Percentiles rank a stretch among this genome's conserved stretches.
Evolutionary conservation across 805 yeast species (phyloP).

Genomic region (Maudiozyma bulderi): DNA sequence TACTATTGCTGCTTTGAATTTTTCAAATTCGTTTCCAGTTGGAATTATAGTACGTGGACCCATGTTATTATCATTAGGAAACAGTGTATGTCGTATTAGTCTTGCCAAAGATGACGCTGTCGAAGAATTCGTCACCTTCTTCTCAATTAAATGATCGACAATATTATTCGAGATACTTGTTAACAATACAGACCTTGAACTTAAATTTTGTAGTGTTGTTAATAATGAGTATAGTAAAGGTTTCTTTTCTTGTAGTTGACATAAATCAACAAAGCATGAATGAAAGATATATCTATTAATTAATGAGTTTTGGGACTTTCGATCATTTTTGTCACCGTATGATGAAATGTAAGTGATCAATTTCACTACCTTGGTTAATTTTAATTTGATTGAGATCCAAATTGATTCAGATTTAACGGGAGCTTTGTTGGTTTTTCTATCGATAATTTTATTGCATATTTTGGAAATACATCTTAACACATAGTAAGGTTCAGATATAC

Average conservation of each 20-base stretch:
- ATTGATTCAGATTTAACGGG: not conserved
- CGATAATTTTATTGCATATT: constrained; percentile 4
- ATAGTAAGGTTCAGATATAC: constrained; percentile 21
- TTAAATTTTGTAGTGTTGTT: constrained; percentile 11
- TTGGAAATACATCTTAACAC: constrained; percentile 13
- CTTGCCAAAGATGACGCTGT: not conserved
- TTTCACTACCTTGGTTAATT: not conserved
- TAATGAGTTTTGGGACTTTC: not conserved
- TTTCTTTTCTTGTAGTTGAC: constrained; percentile 15
- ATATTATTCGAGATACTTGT: constrained; percentile 2
- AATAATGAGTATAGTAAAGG: constrained; percentile 27
- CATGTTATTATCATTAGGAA: constrained; percentile 42
- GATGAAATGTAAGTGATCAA: constrained; percentile 1
- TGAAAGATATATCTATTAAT: constrained; percentile 12
- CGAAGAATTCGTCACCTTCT: constrained; percentile 23
- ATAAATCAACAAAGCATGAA: constrained; percentile 11
- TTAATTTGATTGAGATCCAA: not conserved
- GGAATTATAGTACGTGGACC: constrained; percentile 41
- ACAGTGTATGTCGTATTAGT: not conserved
- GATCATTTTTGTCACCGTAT: not conserved
- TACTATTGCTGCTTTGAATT: constrained; percentile 22
- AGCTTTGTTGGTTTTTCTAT: not conserved
- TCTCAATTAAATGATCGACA: constrained; percentile 26
- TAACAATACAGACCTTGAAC: not conserved
- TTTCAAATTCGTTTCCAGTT: constrained; percentile 30